Base-by-base conservation (phyloP, 2,329 filamentous ascomycete species). In the Thelonectria discophora region DNA sequence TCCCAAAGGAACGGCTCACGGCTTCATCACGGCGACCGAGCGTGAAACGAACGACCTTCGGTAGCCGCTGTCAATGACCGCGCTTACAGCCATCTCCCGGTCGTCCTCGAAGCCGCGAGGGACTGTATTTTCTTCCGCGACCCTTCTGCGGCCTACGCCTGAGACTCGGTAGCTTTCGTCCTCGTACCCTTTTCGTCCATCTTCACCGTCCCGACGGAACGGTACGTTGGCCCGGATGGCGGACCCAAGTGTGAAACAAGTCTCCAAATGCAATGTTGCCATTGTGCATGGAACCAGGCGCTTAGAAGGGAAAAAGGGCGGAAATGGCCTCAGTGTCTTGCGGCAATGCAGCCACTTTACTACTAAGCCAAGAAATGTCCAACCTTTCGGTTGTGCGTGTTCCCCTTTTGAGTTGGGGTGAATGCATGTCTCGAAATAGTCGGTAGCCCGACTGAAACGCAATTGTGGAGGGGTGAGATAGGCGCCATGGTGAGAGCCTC, bases 161-260 rank as follows among this genome's bases (percentile, higher is more conserved):
- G 7, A 34, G 13, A 11, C 32, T 18, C 13, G 20, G 9, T 5
- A 21, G 6, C 13, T 48, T 5, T 13, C 24, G 13, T 32, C 7
- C 13, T 15, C 21, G 15, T n/a, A 10, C 12, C 9, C 27, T 6
- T 30, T 2, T 10, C n/a, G 5, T 2, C 27, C 27, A 9, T 30
- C 9, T 30, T 30, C 5, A 30, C 4, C 5, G 27, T 30, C 45
- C 54, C 54, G 54, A 56, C 45, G 12, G 45, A 56, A 17, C 40
- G 54, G 54, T 56, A 47, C 18, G 45, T 48, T 48, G 54, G 45
- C 45, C 42, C 45, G 5, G 20, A 43, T 42, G 5, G 24, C 27
- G 12, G 52, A 21, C 54, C 54, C 54, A 49, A 48, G 53, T 15
- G 30, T 55, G 53, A 55, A 55, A 43, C 54, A 18, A 24, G 21